phyloP scores from a whole-genome alignment of 441 rosid species.

The Euphorbia schlechtendalii region DNA sequence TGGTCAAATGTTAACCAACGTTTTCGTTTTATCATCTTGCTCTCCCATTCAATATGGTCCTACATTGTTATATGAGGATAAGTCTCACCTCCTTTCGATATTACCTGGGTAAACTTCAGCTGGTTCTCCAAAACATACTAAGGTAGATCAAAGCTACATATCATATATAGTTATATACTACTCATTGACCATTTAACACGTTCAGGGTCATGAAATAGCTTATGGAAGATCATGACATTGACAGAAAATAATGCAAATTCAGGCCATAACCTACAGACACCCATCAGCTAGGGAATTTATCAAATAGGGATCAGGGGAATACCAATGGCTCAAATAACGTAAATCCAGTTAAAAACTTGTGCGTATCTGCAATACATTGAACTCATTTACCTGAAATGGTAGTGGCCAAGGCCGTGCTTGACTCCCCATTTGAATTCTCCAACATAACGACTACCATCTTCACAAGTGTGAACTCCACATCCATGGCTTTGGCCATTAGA shows the following conservation, averaged over 20 bases:
- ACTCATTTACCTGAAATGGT: conserved; percentile 68
- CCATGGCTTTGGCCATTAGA: conserved; percentile 91
- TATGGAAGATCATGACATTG: not conserved
- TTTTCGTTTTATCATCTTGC: not conserved
- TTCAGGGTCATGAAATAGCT: not conserved
- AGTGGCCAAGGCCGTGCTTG: conserved; percentile 89
- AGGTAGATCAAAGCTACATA: not conserved
- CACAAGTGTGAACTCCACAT: conserved; percentile 83
- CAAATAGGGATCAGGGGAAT: not conserved
- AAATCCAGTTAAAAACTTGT: not conserved
- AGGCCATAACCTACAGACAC: not conserved
- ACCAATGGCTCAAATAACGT: not conserved
- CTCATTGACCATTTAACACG: not conserved
- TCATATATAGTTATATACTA: not conserved
- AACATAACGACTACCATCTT: conserved; percentile 79
- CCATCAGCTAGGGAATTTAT: not conserved
- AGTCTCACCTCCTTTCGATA: not conserved
- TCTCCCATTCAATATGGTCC: not conserved
- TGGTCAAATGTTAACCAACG: not conserved
- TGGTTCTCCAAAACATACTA: not conserved
- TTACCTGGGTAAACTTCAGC: not conserved
- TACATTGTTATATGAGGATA: not conserved
- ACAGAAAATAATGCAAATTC: conserved; percentile 1
- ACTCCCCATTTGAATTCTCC: conserved; percentile 92
- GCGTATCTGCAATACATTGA: not conserved